phyloP scores from a whole-genome alignment of 495 filamentous ascomycete genomes.

The Aspergillus carlsbadensis region DNA sequence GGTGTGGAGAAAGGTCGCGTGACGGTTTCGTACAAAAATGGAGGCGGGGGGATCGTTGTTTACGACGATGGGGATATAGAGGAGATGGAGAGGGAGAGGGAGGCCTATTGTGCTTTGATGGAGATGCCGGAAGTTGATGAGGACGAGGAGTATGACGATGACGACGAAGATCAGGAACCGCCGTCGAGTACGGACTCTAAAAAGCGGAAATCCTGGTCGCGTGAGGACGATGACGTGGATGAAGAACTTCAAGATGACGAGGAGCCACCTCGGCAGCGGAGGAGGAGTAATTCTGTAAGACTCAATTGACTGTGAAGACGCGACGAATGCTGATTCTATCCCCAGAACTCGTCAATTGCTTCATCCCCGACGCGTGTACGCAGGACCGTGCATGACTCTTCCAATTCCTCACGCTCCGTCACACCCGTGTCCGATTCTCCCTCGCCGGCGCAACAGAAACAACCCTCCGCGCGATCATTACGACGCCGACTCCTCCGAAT shows the following conservation, averaged over 20 bases:
- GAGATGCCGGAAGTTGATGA: constrained; percentile 92
- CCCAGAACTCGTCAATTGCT: constrained; percentile 58
- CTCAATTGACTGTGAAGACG: neutral
- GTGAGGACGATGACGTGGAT: constrained; percentile 67
- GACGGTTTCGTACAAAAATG: constrained; percentile 65
- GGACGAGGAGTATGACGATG: constrained; percentile 60
- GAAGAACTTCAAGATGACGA: constrained; percentile 67
- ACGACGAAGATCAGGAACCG: constrained; percentile 43
- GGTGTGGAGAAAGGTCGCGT: constrained; percentile 66
- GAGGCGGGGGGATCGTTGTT: constrained; percentile 81
- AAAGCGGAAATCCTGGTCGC: constrained; percentile 86
- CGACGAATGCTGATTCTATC: constrained; percentile 24
- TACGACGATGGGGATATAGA: constrained; percentile 97
- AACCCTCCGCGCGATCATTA: constrained; percentile 66
- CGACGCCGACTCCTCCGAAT: constrained; percentile 69
- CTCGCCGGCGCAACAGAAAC: constrained; percentile 57
- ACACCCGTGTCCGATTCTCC: constrained; percentile 51
- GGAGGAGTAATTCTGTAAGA: constrained; percentile 83
- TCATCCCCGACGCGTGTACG: constrained; percentile 49
- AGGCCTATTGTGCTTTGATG: constrained; percentile 77
- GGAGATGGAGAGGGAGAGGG: constrained; percentile 68
- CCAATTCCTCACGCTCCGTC: constrained; percentile 45
- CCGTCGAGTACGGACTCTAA: constrained; percentile 35
- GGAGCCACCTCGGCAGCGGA: constrained; percentile 66
- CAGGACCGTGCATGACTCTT: constrained; percentile 35